phyloP scores from a whole-genome alignment of 192 early-diverging fungal genomes.

The Cetraspora pellucida region DNA sequence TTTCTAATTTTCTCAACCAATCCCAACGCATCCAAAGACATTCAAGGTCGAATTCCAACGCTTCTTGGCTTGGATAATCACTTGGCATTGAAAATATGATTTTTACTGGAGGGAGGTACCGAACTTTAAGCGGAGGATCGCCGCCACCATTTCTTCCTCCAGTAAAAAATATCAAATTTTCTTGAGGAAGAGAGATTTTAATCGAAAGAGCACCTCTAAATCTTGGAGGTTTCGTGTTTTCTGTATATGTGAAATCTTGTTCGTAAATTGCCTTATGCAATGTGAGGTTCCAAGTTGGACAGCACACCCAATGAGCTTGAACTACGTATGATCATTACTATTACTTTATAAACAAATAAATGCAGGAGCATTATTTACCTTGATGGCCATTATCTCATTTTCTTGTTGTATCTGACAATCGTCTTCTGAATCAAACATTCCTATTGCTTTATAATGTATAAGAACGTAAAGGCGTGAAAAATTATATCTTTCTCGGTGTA shows the following conservation, averaged over 20 bases:
- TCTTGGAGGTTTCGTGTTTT: slow-evolving; percentile 1
- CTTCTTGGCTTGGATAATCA: slow-evolving; percentile 28
- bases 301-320: not conserved
- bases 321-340: not conserved
- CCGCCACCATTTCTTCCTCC: not conserved
- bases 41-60: slow-evolving; percentile 23
- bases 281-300: not conserved
- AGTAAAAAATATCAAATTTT: slow-evolving; percentile 8
- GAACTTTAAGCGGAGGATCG: slow-evolving; percentile 22
- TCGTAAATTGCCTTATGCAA: slow-evolving; percentile 35
- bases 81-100: slow-evolving; percentile 37
- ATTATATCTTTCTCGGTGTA: too few relatives aligned
- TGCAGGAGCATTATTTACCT: slow-evolving; percentile 1
- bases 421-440: not conserved
- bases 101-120: slow-evolving; percentile 35
- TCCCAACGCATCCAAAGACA: slow-evolving; percentile 35
- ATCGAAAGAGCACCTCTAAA: slow-evolving; percentile 27
- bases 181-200: slow-evolving; percentile 12
- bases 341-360: not conserved
- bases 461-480: too few relatives aligned
- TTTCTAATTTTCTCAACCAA: slow-evolving; percentile 15
- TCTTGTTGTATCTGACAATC: slow-evolving; percentile 27
- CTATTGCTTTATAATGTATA: too few relatives aligned
- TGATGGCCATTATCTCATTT: slow-evolving; percentile 28
- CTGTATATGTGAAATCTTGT: slow-evolving; percentile 38